Conservation (phyloP, 768 basidiomycete species). For the Lyophyllum semitale region DNA sequence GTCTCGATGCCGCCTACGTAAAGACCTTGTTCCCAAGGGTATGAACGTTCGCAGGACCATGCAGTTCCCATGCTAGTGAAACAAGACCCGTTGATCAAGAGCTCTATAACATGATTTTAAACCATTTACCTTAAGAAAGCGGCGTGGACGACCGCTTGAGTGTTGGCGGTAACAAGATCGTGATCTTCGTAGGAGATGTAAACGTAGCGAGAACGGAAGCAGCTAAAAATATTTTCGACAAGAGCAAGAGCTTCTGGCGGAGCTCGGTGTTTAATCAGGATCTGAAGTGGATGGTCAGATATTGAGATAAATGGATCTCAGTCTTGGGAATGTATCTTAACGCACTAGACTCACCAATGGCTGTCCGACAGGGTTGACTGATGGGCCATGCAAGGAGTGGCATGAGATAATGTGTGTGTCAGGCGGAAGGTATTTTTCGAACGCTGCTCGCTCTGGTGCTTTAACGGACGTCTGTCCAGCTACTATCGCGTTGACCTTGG, state of each 20-base stretch:
- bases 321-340: neutral
- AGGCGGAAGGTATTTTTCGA: conserved; percentile 81
- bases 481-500: conserved; percentile 89
- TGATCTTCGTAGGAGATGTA: conserved; percentile 96
- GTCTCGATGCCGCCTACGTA: conserved; percentile 98
- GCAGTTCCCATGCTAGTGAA: conserved; percentile 91
- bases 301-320: neutral
- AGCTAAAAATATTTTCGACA: conserved; percentile 81
- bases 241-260: conserved; percentile 68
- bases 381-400: conserved; percentile 94
- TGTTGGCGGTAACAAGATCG: conserved; percentile 95
- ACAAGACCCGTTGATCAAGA: neutral
- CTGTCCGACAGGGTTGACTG: conserved; percentile 85
- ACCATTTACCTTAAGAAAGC: conserved; percentile 84
- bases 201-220: conserved; percentile 84
- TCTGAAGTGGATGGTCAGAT: conserved; percentile 44
- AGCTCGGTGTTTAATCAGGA: conserved; percentile 86
- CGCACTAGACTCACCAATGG: conserved; percentile 81
- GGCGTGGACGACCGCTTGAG: conserved; percentile 97
- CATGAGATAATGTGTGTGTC: conserved; percentile 91
- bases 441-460: conserved; percentile 87
- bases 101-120: neutral
- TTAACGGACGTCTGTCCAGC: conserved; percentile 98
- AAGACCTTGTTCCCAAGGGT: conserved; percentile 95
- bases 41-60: conserved; percentile 74